A percentile compares a stretch with the other conserved stretches of the same genome.
Evolutionary conservation across 805 yeast genomes (phyloP).

Genomic region (Candida maesae): DNA sequence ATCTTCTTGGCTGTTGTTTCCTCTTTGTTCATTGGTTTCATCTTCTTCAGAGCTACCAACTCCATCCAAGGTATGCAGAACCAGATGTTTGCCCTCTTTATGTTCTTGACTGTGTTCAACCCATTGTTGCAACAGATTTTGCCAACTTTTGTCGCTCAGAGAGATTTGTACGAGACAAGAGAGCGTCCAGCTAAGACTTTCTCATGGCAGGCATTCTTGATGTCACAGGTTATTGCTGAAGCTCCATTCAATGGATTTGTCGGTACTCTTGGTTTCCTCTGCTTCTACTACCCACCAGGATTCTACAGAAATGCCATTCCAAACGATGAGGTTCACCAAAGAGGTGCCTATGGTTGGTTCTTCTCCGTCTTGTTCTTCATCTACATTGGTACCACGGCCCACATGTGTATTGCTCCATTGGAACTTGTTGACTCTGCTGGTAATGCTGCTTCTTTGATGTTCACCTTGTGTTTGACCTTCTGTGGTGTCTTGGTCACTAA

Average conservation of each 20-base stretch:
- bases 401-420: slow-evolving; percentile 53
- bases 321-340: slow-evolving; percentile 6
- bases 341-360: slow-evolving; percentile 36
- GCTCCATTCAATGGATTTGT: slow-evolving; percentile 58
- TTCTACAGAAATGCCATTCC: slow-evolving; percentile 28
- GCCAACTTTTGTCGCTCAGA: slow-evolving; percentile 57
- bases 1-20: slow-evolving; percentile 48
- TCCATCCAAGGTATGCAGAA: slow-evolving; percentile 73
- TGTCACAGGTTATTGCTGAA: slow-evolving; percentile 62
- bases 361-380: slow-evolving; percentile 44
- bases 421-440: slow-evolving; percentile 63
- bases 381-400: slow-evolving; percentile 56
- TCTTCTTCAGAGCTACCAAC: slow-evolving; percentile 64
- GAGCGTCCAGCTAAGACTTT: slow-evolving; percentile 72
- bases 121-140: slow-evolving; percentile 60
- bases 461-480: slow-evolving; percentile 62
- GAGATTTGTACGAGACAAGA: slow-evolving; percentile 67
- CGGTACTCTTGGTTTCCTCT: slow-evolving; percentile 61
- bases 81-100: slow-evolving; percentile 74
- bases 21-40: slow-evolving; percentile 68
- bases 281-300: slow-evolving; percentile 72
- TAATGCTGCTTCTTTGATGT: slow-evolving; percentile 51
- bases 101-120: slow-evolving; percentile 55
- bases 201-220: slow-evolving; percentile 58
- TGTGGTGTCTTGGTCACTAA: slow-evolving; percentile 73